Evolutionary conservation across 2,329 filamentous ascomycete genomes (phyloP).

Genomic region (Pseudocercospora pini-densiflorae): DNA sequence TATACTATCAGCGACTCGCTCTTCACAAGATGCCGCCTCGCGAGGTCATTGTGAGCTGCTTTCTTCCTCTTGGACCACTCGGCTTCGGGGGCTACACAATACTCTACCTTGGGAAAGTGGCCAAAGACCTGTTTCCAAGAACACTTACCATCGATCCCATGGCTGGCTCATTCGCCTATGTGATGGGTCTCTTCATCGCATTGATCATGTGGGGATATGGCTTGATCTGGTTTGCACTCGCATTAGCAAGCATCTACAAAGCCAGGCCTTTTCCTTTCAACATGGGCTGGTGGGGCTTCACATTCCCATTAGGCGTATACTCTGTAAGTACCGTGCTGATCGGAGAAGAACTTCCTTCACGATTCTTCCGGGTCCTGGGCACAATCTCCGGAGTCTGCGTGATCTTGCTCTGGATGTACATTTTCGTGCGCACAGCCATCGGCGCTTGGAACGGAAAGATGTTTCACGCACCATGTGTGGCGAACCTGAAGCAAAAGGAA

Average conservation of each 20-base stretch:
- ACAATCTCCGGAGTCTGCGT: constrained; percentile 59
- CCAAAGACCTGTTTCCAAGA: constrained; percentile 34
- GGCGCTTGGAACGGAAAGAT: constrained; percentile 25
- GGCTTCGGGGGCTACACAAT: constrained; percentile 66
- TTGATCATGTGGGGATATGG: constrained; percentile 62
- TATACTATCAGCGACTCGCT: constrained; percentile 72
- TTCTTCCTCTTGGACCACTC: constrained; percentile 68
- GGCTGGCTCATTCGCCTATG: constrained; percentile 56
- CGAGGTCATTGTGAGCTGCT: constrained; percentile 70
- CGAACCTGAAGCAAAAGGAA: constrained; percentile 23
- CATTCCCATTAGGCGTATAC: constrained; percentile 63
- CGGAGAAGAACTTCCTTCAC: constrained; percentile 56
- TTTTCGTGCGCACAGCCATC: constrained; percentile 21
- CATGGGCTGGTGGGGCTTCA: constrained; percentile 67
- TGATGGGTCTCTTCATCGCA: constrained; percentile 58
- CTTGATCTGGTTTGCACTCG: constrained; percentile 53
- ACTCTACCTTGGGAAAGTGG: constrained; percentile 24
- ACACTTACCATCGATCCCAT: constrained; percentile 29
- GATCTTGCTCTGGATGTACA: constrained; percentile 56
- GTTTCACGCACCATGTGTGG: constrained; percentile 27
- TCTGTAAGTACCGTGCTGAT: constrained; percentile 53
- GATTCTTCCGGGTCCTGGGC: constrained; percentile 60
- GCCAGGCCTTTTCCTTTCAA: constrained; percentile 60
- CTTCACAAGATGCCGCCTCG: constrained; percentile 68
- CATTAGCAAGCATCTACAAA: constrained; percentile 47